Evolutionary conservation across 177 flowering plant genomes (phyloP).

Genomic region (Vitis hybrid): DNA sequence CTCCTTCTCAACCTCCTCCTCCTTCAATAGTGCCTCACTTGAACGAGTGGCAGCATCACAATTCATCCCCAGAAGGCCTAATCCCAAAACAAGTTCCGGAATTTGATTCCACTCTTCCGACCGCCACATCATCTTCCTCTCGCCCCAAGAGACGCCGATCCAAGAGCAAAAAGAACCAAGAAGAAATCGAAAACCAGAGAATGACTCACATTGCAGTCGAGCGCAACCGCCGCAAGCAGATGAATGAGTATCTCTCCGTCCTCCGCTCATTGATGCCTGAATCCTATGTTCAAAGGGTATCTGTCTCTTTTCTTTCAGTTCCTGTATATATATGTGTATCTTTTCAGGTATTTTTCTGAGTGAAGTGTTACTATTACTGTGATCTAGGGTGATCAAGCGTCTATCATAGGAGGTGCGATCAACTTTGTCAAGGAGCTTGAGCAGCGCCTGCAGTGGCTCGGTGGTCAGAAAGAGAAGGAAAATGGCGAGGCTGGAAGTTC

Average conservation of each 20-base stretch:
- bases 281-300: slow-evolving; percentile 43
- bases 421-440: slow-evolving; percentile 61
- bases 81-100: too few species aligned
- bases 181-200: slow-evolving; percentile 40
- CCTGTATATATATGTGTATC: neutral
- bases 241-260: slow-evolving; percentile 42
- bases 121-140: neutral
- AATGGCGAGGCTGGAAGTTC: neutral
- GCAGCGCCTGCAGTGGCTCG: slow-evolving; percentile 36
- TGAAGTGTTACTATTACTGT: neutral
- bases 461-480: slow-evolving; percentile 17
- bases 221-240: slow-evolving; percentile 43
- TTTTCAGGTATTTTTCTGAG: neutral
- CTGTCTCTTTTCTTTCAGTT: neutral
- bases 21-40: slow-evolving; percentile 15
- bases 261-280: slow-evolving; percentile 44
- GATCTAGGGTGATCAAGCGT: slow-evolving; percentile 55
- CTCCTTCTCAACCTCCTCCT: neutral
- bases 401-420: slow-evolving; percentile 60
- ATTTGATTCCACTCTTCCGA: neutral
- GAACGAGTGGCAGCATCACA: neutral
- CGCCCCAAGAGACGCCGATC: slow-evolving; percentile 29
- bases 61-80: slow-evolving; percentile 4
- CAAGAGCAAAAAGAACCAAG: slow-evolving; percentile 31
- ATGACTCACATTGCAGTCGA: slow-evolving; percentile 52